Percentiles rank a stretch among this genome's conserved stretches.
Conservation (phyloP, 441 rosid genomes). For the Omphalea diandra region DNA sequence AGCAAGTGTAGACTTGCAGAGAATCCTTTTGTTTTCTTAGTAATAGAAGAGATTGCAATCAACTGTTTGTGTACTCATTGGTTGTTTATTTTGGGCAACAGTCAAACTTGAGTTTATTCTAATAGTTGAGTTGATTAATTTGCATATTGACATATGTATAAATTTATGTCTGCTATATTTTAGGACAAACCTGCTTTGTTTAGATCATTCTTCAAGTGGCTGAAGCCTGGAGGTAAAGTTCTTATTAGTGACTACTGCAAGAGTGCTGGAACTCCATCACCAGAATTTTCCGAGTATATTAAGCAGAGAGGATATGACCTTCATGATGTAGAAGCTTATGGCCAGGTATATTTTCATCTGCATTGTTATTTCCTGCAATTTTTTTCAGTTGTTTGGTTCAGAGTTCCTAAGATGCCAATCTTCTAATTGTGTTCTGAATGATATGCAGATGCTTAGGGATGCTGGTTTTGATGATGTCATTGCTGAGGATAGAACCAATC, state of each 20-base stretch:
- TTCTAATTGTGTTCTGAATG: conserved; percentile 5
- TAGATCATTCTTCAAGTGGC: conserved; percentile 86
- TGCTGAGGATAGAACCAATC: conserved; percentile 89
- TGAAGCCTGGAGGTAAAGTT: conserved; percentile 95
- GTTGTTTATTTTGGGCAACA: neutral
- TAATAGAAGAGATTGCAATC: neutral
- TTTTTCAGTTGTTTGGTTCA: neutral
- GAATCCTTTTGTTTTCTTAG: neutral
- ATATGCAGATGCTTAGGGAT: conserved; percentile 91
- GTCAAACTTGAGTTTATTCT: neutral
- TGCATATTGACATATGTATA: neutral
- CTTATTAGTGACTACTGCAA: conserved; percentile 94
- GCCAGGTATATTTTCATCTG: conserved; percentile 53
- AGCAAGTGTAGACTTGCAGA: no score
- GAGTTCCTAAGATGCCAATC: neutral
- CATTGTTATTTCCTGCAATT: neutral
- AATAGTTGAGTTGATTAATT: neutral
- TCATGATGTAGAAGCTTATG: conserved; percentile 77
- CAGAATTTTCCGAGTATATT: conserved; percentile 70
- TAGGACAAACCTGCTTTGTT: conserved; percentile 95
- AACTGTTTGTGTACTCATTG: neutral
- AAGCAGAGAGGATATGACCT: conserved; percentile 98
- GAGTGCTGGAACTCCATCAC: conserved; percentile 61
- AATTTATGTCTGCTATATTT: conserved; percentile 1
- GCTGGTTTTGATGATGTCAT: conserved; percentile 76